Evolutionary conservation across 306 rosid species (phyloP), one percentile per base, ranked within the genome.

Genomic region (Ceratonia siliqua): DNA sequence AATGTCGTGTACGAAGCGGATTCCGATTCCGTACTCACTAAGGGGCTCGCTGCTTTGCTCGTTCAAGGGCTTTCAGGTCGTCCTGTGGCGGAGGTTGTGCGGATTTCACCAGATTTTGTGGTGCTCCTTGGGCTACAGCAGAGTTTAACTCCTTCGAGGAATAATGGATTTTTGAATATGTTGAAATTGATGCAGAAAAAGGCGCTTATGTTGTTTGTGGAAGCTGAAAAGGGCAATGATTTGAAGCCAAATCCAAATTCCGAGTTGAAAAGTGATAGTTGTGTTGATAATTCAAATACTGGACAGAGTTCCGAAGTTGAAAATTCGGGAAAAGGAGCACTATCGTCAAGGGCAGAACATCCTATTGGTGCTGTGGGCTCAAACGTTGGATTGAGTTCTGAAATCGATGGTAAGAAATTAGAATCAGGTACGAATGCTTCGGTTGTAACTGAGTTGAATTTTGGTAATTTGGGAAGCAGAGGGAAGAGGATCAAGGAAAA

Each of bases 91-190:
- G 97, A 95, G 67, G 57, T 95, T 61, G 0, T 95, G 1, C 72
- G 89, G 45, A 86, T 95, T 33, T 84, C 93, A 0, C 97, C 99
- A 7, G 98, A 95, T 77, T 95, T 95, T 38, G 91, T 36, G 0
- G 65, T 82, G 18, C 92, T 75, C 13, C 87, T 95, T 21, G 99
- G 99, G 73, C 87, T 95, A 49, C 97, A 95, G 78, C 98, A 95
- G 93, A 92, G 94, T 55, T 74, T 95, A 3, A 86, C 97, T 1
- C 90, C 95, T 55, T 92, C 98, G 1, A 87, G 99, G 82, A 95
- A 95, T 68, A 95, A 95, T 65, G 99, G 98, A 28, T 92, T 92
- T 69, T 58, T 95, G 87, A 95, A 95, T 75, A 92, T 95, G 98
- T 82, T 95, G 82, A 92, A 78, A 50, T 79, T 95, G 87, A 95